Evolutionary conservation across 164 flowering plant species (phyloP).

Genomic region (Aristolochia californica): DNA sequence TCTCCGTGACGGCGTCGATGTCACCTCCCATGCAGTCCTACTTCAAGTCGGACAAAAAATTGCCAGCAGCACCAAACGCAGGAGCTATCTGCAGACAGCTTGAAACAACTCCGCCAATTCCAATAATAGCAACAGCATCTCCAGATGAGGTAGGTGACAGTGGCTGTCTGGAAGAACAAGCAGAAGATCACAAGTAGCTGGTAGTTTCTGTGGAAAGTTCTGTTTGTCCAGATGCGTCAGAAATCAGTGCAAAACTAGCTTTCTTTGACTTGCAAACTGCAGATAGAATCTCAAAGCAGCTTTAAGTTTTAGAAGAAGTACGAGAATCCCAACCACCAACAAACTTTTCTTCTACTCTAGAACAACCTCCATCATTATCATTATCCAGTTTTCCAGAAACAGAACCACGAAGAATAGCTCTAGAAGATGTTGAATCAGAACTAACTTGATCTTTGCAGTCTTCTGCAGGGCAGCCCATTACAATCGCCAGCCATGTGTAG

Average conservation of each 20-base stretch:
- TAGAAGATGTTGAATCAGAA: slow-evolving; percentile 56
- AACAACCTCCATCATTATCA: slow-evolving; percentile 16
- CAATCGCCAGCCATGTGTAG: slow-evolving; percentile 90
- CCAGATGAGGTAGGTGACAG: too few relatives aligned
- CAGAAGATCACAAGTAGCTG: too few relatives aligned
- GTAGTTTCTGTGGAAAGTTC: slow-evolving; percentile 5
- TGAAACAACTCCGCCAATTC: too few relatives aligned
- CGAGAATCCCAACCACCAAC: slow-evolving; percentile 26
- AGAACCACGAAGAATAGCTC: slow-evolving; percentile 48
- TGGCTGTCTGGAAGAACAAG: neutral
- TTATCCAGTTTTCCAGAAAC: slow-evolving; percentile 26
- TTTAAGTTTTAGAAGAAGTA: slow-evolving; percentile 68
- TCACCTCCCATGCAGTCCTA: too few relatives aligned
- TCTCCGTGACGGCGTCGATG: too few relatives aligned
- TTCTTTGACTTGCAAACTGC: slow-evolving; percentile 20
- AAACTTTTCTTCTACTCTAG: slow-evolving; percentile 26
- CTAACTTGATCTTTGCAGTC: slow-evolving; percentile 64
- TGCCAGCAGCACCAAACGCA: too few relatives aligned
- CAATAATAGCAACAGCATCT: too few relatives aligned
- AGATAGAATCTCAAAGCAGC: slow-evolving; percentile 59
- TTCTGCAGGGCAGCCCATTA: slow-evolving; percentile 54
- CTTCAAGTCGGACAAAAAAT: too few relatives aligned
- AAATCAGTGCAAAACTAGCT: slow-evolving; percentile 4
- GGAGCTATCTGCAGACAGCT: too few relatives aligned
- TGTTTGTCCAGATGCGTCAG: neutral